phyloP scores from a whole-genome alignment of 139 green algal genomes.

The Picochlorum sp. region DNA sequence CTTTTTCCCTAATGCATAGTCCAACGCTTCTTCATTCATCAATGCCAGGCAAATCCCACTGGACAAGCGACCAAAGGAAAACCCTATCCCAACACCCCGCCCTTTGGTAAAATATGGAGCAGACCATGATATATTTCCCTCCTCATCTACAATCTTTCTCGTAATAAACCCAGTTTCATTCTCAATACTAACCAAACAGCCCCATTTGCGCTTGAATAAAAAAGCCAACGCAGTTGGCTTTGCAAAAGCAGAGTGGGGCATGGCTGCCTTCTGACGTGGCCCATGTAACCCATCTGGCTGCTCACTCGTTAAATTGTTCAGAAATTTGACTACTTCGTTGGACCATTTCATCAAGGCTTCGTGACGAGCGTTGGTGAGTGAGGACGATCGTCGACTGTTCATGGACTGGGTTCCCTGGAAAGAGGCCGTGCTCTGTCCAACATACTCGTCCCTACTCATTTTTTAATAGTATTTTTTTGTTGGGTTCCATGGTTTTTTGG shows the following conservation, averaged over 20 bases:
- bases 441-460: too few species aligned
- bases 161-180: conserved; percentile 7
- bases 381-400: neutral
- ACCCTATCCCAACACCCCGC: neutral
- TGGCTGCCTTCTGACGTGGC: conserved; percentile 3
- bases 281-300: neutral
- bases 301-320: conserved; percentile 12
- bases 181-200: conserved; percentile 1
- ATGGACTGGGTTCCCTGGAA: too few species aligned
- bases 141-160: neutral
- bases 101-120: conserved; percentile 10
- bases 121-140: conserved; percentile 11
- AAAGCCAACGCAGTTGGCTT: conserved; percentile 5
- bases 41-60: conserved; percentile 4
- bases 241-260: conserved; percentile 6
- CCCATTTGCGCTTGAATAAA: conserved; percentile 7
- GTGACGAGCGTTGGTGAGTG: neutral
- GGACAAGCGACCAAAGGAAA: neutral
- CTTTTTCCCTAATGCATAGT: neutral
- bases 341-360: neutral
- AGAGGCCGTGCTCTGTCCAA: too few species aligned
- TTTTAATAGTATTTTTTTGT: too few species aligned
- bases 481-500: too few species aligned
- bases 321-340: conserved; percentile 2
- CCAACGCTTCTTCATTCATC: conserved; percentile 9